A percentile compares a stretch with the other conserved stretches of the same genome.
Conservation (phyloP, 768 basidiomycete species). For the Sistotremastrum niveocremeum region DNA sequence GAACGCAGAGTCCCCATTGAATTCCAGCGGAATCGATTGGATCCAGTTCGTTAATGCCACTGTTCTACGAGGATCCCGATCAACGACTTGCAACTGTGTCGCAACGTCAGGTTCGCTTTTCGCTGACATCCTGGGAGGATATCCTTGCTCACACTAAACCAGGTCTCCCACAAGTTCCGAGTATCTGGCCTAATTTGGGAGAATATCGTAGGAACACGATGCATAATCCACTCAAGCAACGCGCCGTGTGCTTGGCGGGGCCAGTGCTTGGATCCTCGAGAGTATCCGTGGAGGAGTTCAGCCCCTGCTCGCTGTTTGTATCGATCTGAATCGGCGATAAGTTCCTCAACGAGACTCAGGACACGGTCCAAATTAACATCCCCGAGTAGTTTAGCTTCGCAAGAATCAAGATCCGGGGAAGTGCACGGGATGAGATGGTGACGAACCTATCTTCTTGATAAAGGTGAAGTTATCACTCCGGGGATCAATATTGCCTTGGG, state of each 20-base stretch:
- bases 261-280: slow-evolving; percentile 89
- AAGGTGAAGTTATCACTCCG: slow-evolving; percentile 37
- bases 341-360: slow-evolving; percentile 41
- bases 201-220: slow-evolving; percentile 49
- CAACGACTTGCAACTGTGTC: slow-evolving; percentile 28
- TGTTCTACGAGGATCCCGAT: slow-evolving; percentile 71
- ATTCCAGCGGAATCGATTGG: slow-evolving; percentile 61
- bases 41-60: slow-evolving; percentile 67
- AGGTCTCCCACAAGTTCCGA: slow-evolving; percentile 55
- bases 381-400: slow-evolving; percentile 54
- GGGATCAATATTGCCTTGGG: slow-evolving; percentile 36
- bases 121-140: slow-evolving; percentile 24
- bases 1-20: slow-evolving; percentile 77
- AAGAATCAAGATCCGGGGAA: slow-evolving; percentile 18
- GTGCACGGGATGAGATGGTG: slow-evolving; percentile 17
- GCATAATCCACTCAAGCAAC: slow-evolving; percentile 63
- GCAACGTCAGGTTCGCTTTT: slow-evolving; percentile 14
- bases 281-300: slow-evolving; percentile 57
- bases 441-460: slow-evolving; percentile 35
- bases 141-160: slow-evolving; percentile 36
- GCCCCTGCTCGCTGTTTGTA: slow-evolving; percentile 79
- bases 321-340: slow-evolving; percentile 55
- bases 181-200: slow-evolving; percentile 79
- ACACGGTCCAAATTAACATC: slow-evolving; percentile 36
- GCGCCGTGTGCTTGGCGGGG: slow-evolving; percentile 31